Evolutionary conservation across 768 basidiomycete genomes (phyloP), one percentile per base, ranked within the genome.

Genomic region (Boletus subcaerulescens): DNA sequence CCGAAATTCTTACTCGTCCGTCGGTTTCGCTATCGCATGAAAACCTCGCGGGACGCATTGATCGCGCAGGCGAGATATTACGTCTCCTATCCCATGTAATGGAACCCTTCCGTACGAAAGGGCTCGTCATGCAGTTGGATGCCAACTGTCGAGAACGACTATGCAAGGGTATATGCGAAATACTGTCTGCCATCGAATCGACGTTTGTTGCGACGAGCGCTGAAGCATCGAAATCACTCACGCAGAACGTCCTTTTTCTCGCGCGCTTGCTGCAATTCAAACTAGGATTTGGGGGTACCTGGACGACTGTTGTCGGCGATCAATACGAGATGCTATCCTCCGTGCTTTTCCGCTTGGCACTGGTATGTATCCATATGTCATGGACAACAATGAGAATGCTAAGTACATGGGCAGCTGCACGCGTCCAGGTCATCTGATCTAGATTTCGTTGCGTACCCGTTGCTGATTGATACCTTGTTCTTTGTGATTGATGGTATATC

Each of bases 381-480:
- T 22, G 63, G 60, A 55, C 40, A 29, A 14, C 18, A 10, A 24
- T 14, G 33, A n/a, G 10, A 24, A 35, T 32, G 24, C 49, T 64
- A 39, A 59, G 43, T 17, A 24, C 20, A 50, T 15, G 45, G n/a
- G 7, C 58, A 90, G 87, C 66, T 78, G 18, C 79, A 83, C 53
- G 81, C 80, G 13, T 70, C 78, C 5, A 81, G 84, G 17, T 72
- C 74, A 40, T 72, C 60, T 5, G 59, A 76, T 48, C 68, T 82
- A 9, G 82, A 87, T 61, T 67, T 80, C 2, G 75, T 83, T 41
- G 73, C 80, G 42, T 91, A 84, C 69, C 79, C 86, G 0, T 66
- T 91, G 41, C 70, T 91, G 31, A 68, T 90, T 22, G 90, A 93
- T 72, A 91, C 90, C 4, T 71, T 89, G 1, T 82, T 83, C 60